A percentile compares a stretch with the other conserved stretches of the same genome.
Evolutionary conservation across 306 rosid genomes (phyloP).

Genomic region (Gastrolobium bilobum): DNA sequence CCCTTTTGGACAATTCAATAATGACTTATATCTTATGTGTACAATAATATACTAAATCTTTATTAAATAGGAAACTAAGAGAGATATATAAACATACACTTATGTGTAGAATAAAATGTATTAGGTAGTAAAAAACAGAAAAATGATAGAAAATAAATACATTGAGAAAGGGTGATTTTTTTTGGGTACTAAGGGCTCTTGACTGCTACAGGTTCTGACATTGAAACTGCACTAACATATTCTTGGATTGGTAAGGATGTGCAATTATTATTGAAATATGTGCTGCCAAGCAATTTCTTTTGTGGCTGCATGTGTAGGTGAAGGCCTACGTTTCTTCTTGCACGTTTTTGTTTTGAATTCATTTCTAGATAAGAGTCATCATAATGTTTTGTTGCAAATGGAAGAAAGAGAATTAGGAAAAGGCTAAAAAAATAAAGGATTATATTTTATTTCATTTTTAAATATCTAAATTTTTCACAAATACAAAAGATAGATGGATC

Average conservation of each 20-base stretch:
- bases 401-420: conserved; percentile 1
- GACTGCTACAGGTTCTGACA: conserved; percentile 48
- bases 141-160: no score
- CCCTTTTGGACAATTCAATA: no score
- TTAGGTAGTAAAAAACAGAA: no score
- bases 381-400: conserved; percentile 44
- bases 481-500: no score
- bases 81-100: no score
- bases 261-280: conserved; percentile 34
- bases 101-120: no score
- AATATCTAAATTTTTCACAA: no score
- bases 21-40: no score
- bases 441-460: no score
- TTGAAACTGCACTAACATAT: conserved; percentile 48
- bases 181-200: conserved; percentile 27
- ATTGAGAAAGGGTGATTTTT: conserved; percentile 19
- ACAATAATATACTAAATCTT: no score
- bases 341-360: conserved; percentile 42
- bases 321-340: conserved; percentile 33
- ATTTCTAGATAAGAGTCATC: not conserved
- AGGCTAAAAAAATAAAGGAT: not conserved
- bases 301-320: conserved; percentile 35
- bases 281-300: not conserved
- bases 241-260: conserved; percentile 30
- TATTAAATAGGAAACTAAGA: no score